Conservation (phyloP, 1,284 basidiomycete genomes). For the Heliocybe sulcata region DNA sequence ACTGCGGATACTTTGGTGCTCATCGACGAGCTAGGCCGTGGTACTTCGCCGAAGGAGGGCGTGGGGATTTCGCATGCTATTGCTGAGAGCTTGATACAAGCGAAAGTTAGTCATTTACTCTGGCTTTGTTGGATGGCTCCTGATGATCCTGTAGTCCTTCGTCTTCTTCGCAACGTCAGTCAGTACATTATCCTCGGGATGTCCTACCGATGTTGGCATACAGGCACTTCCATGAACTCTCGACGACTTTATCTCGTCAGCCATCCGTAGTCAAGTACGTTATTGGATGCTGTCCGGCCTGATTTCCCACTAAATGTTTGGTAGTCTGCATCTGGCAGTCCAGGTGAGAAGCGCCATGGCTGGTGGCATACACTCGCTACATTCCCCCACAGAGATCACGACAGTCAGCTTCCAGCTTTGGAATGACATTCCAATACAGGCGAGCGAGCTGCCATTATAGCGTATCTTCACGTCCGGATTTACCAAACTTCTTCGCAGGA, state of each 20-base stretch:
- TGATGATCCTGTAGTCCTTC: slow-evolving; percentile 44
- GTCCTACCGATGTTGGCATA: neutral
- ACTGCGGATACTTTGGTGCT: slow-evolving; percentile 70
- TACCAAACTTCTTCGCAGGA: slow-evolving; percentile 28
- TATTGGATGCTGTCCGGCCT: slow-evolving; percentile 12
- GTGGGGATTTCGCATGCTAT: slow-evolving; percentile 90
- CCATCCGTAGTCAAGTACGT: slow-evolving; percentile 69
- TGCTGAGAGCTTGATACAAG: slow-evolving; percentile 75
- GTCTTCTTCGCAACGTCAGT: slow-evolving; percentile 84
- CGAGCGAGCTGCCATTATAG: slow-evolving; percentile 24
- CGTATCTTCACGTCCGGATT: neutral
- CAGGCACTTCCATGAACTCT: slow-evolving; percentile 70
- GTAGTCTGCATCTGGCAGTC: slow-evolving; percentile 75
- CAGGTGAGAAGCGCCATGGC: slow-evolving; percentile 46
- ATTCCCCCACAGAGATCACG: slow-evolving; percentile 36
- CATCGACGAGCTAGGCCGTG: slow-evolving; percentile 88
- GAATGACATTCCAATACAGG: slow-evolving; percentile 79
- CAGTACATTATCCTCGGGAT: slow-evolving; percentile 18
- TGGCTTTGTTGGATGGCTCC: neutral
- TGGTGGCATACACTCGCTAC: slow-evolving; percentile 5
- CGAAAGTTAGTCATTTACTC: slow-evolving; percentile 44
- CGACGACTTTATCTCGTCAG: slow-evolving; percentile 62
- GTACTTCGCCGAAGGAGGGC: slow-evolving; percentile 83
- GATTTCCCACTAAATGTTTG: slow-evolving; percentile 11
- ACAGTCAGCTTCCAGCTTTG: slow-evolving; percentile 47